A percentile compares a stretch with the other conserved stretches of the same genome.
These are phyloP conservation scores for Suillus subluteus DNA, from an alignment of 768 basidiomycete genomes.

Conservation along the genomic window DNA sequence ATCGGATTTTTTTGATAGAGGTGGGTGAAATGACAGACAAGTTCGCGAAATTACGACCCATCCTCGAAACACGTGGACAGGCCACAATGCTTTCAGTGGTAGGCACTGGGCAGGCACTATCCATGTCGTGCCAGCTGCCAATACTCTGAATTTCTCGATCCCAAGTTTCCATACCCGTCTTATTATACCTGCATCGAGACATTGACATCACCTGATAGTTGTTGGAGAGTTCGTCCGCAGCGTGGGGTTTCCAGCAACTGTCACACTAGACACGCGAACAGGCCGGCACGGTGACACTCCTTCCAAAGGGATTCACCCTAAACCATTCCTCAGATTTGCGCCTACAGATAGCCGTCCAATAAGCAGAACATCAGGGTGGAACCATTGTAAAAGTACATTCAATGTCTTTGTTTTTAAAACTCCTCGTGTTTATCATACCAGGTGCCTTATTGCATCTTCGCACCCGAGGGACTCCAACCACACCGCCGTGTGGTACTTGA, in stretches of 20 bases:
- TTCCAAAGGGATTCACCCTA: background rate
- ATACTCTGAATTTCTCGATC: too few relatives aligned
- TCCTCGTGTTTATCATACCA: background rate
- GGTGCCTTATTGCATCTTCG: slow-evolving; percentile 49
- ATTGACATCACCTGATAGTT: background rate
- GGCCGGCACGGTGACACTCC: background rate
- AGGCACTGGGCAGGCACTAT: too few relatives aligned
- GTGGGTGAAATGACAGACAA: slow-evolving; percentile 15
- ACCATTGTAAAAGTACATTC: background rate
- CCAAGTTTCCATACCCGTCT: too few relatives aligned
- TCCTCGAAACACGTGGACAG: too few relatives aligned
- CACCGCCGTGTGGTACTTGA: slow-evolving; percentile 54
- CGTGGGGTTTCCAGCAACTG: background rate
- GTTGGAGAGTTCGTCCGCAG: background rate
- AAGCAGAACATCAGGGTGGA: background rate
- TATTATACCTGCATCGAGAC: background rate
- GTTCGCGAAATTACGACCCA: too few relatives aligned
- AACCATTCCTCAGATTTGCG: background rate
- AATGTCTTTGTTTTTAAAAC: background rate
- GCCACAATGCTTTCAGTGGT: too few relatives aligned
- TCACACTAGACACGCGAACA: background rate
- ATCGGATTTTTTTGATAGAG: slow-evolving; percentile 19
- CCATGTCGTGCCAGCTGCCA: too few relatives aligned
- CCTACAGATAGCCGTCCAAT: background rate
- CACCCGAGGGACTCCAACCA: slow-evolving; percentile 72